These are phyloP conservation scores for Apiotrichum porosum DNA, from an alignment of 1,284 basidiomycete species.

Conservation along the genomic window DNA sequence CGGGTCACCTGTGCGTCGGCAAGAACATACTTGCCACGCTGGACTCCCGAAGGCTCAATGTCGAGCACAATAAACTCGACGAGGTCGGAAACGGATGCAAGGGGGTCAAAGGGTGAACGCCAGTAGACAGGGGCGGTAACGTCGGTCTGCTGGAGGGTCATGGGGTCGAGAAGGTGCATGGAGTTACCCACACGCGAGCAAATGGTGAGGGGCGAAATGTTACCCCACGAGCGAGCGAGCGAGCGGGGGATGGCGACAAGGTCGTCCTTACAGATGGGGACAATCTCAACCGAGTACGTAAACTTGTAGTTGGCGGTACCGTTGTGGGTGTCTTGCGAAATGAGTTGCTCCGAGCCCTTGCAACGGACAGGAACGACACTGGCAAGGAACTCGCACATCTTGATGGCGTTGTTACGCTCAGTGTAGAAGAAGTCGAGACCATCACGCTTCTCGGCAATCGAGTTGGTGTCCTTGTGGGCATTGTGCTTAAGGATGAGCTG, in stretches of 20 bases:
- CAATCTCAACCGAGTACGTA: constrained; percentile 95
- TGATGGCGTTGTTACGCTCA: constrained; percentile 82
- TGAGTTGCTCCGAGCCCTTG: constrained; percentile 87
- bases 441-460: constrained; percentile 86
- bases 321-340: constrained; percentile 88
- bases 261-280: constrained; percentile 96
- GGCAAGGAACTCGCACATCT: constrained; percentile 93
- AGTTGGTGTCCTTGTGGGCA: constrained; percentile 93
- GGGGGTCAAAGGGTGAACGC: constrained; percentile 78
- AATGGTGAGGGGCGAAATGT: constrained; percentile 79
- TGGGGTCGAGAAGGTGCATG: constrained; percentile 83
- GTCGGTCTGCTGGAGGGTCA: constrained; percentile 78
- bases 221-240: constrained; percentile 74
- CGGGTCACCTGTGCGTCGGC: constrained; percentile 94
- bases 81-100: constrained; percentile 77
- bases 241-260: constrained; percentile 82
- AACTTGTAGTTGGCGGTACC: constrained; percentile 95
- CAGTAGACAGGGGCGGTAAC: constrained; percentile 80
- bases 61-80: constrained; percentile 95
- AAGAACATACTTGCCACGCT: constrained; percentile 70
- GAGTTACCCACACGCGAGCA: constrained; percentile 90
- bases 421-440: constrained; percentile 97
- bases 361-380: constrained; percentile 81
- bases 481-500: constrained; percentile 96
- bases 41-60: constrained; percentile 72